Base-by-base conservation (phyloP, 2,329 filamentous ascomycete species). In the Colletotrichum chrysophilum region DNA sequence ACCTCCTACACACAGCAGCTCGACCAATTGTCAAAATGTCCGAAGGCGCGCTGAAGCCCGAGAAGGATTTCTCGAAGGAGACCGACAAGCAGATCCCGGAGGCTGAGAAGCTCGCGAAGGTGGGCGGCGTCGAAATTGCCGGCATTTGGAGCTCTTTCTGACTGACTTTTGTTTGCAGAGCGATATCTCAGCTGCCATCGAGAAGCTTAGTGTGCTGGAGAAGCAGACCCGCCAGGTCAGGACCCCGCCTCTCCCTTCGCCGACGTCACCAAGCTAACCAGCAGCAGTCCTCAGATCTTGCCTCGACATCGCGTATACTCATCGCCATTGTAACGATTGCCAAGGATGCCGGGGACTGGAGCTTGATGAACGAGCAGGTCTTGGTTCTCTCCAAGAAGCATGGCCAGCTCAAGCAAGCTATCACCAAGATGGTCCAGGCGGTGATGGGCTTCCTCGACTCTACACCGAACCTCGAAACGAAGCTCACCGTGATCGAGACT, bases 41-140 rank as follows among this genome's bases (percentile, higher is more conserved):
- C 82, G 94, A 96, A 87, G 92, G 92, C 86, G 87, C 91, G 82
- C 87, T 97, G 86, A 98, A 97, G 92, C 95, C 96, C 83, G 97
- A 99, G 90, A 98, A 98, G 94, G 97, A 99, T 93, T 98, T 95
- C 92, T 94, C 95, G 83, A 98, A 98, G 88, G 96, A 98, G 87
- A 95, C 95, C 82, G 96, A 98, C 89, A 92, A 94, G 87, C 92
- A 95, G 87, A 93, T 99, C 80, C 94, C 95, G 66, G 96, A 98
- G 87, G 95, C 96, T 75, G 93, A 98, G 89, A 90, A 94, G 88
- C 92, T 98, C 80, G 96, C 96, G 80, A 93, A 96, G 91, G 96
- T 97, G 87, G 78, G 84, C 66, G 61, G 10, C 5, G 70, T 36
- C 56, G 58, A 21, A 52, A 28, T 16, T 26, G 4, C 8, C 16